These are phyloP conservation scores for Solanum clarkiae DNA, from an alignment of 257 asterid genomes.

Conservation along the genomic window DNA sequence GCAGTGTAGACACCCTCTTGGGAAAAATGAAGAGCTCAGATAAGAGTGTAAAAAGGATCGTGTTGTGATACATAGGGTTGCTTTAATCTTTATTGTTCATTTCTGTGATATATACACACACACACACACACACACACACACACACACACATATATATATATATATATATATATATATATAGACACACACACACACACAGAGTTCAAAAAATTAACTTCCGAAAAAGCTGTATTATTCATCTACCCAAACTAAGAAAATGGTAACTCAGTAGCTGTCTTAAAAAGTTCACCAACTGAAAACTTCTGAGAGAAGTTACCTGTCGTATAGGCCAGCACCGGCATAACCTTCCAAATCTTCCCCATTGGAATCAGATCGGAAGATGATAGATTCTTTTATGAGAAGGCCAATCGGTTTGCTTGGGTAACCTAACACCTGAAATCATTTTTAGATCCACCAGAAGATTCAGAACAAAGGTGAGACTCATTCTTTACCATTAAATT, in stretches of 20 bases:
- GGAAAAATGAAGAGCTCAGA: neutral
- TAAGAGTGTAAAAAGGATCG: neutral
- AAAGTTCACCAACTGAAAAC: neutral
- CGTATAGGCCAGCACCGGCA: constrained; percentile 99
- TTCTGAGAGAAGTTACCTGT: constrained; percentile 42
- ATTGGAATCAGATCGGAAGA: constrained; percentile 96
- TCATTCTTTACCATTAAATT: neutral
- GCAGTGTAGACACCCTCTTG: neutral
- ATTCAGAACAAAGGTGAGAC: neutral
- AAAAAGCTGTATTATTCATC: neutral
- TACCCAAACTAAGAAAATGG: neutral
- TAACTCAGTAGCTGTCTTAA: neutral
- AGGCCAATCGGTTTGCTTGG: constrained; percentile 99
- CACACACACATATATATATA: neutral
- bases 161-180: neutral
- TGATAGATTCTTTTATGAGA: constrained; percentile 63
- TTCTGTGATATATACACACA: neutral
- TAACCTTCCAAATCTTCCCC: constrained; percentile 99
- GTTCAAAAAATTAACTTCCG: neutral
- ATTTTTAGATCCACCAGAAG: neutral
- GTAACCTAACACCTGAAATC: constrained; percentile 79
- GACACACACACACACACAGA: neutral
- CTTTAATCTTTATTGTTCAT: neutral
- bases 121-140: neutral
- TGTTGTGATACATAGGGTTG: neutral